Conservation (phyloP, 306 rosid genomes). For the Carpinus fangiana region DNA sequence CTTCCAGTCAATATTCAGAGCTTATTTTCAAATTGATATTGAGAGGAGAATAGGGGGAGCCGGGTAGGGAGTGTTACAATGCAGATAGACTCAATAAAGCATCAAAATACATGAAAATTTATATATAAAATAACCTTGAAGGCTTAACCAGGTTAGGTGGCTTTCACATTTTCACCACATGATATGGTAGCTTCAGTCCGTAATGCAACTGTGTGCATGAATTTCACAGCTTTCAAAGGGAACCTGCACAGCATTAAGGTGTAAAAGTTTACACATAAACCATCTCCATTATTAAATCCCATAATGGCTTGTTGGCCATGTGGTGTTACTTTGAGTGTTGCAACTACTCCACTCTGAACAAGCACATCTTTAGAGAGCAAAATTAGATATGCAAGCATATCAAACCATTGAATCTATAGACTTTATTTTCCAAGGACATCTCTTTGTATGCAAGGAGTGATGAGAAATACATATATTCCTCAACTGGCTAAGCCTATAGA, state of each 20-base stretch:
- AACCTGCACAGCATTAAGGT: slow-evolving; percentile 47
- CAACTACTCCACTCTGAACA: slow-evolving; percentile 6
- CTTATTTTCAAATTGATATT: slow-evolving; percentile 4
- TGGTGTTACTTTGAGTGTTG: slow-evolving; percentile 9
- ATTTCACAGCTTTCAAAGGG: slow-evolving; percentile 91
- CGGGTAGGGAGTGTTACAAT: background rate
- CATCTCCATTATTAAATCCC: background rate
- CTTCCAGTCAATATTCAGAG: slow-evolving; percentile 5
- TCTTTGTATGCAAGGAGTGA: background rate
- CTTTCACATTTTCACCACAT: slow-evolving; percentile 49
- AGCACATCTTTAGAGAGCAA: background rate
- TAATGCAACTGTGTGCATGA: slow-evolving; percentile 96
- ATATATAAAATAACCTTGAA: slow-evolving; percentile 62
- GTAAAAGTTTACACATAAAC: slow-evolving; percentile 7
- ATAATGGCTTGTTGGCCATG: background rate
- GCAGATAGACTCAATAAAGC: background rate
- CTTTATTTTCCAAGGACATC: background rate
- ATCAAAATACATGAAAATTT: background rate
- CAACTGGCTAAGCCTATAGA: background rate
- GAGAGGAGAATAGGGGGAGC: background rate
- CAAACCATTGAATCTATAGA: background rate
- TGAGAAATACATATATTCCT: background rate
- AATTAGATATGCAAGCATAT: background rate
- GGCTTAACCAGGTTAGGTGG: slow-evolving; percentile 84
- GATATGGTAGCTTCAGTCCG: slow-evolving; percentile 86